These are phyloP conservation scores for Fistulinella prunicolor DNA, from an alignment of 768 basidiomycete genomes.

Conservation along the genomic window DNA sequence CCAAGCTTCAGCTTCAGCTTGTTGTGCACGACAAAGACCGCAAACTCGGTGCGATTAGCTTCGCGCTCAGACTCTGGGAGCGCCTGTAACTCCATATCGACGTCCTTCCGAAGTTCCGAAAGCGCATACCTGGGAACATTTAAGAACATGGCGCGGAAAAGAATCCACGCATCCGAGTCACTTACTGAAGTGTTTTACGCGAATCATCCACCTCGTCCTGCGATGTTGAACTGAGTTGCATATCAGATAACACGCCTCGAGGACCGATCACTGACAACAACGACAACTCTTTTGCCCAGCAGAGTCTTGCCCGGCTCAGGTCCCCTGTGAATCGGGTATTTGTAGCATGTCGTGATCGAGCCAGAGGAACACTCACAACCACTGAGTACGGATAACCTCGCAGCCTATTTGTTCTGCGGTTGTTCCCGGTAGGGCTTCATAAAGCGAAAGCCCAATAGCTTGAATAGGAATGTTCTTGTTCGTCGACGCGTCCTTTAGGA, in stretches of 20 bases:
- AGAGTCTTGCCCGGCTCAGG: conserved; percentile 65
- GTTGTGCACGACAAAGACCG: conserved; percentile 92
- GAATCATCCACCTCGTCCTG: conserved; percentile 90
- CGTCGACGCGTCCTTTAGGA: conserved; percentile 65
- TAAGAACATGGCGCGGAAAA: conserved; percentile 1
- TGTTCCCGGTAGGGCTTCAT: conserved; percentile 81
- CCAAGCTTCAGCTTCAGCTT: conserved; percentile 87
- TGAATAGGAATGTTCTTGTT: conserved; percentile 88
- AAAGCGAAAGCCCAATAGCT: conserved; percentile 94
- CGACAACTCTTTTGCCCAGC: conserved; percentile 76
- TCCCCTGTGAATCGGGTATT: conserved; percentile 41
- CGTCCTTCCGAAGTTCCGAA: conserved; percentile 85
- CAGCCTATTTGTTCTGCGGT: conserved; percentile 71
- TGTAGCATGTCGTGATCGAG: neutral
- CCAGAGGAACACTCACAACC: conserved; percentile 62
- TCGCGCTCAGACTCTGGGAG: conserved; percentile 74
- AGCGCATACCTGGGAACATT: conserved; percentile 70
- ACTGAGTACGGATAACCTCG: conserved; percentile 93
- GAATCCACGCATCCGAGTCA: conserved; percentile 2
- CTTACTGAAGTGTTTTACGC: conserved; percentile 83
- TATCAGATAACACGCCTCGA: conserved; percentile 13
- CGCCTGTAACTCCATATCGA: conserved; percentile 62
- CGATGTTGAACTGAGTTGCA: neutral
- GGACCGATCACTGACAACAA: conserved; percentile 58
- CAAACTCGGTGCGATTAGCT: conserved; percentile 77